These are phyloP conservation scores for Fusarium illudens DNA, from an alignment of 2,329 filamentous ascomycete genomes.

Conservation along the genomic window DNA sequence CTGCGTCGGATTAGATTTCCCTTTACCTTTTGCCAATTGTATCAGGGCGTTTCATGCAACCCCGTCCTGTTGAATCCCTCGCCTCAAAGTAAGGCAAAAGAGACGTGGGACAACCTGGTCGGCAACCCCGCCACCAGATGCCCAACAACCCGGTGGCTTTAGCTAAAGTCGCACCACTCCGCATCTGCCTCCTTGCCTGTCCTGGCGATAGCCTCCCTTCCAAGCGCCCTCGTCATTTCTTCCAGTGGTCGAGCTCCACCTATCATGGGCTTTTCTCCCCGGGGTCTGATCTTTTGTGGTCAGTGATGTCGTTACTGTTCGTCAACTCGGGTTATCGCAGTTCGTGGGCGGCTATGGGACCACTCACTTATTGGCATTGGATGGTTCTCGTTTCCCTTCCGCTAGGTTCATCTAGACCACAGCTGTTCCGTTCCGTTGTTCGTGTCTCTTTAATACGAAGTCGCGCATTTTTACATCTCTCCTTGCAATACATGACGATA, in stretches of 20 bases:
- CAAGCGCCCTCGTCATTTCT: slow-evolving; percentile 30
- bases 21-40: background rate
- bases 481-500: background rate
- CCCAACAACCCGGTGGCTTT: slow-evolving; percentile 24
- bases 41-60: background rate
- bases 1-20: background rate
- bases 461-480: background rate
- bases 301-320: slow-evolving; percentile 2
- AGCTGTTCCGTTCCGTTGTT: background rate
- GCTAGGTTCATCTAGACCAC: background rate
- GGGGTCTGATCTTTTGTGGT: slow-evolving; percentile 1
- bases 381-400: background rate
- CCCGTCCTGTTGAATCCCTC: background rate
- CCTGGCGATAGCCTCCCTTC: slow-evolving; percentile 28
- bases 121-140: slow-evolving; percentile 23
- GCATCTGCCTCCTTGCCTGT: slow-evolving; percentile 26
- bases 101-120: slow-evolving; percentile 5
- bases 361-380: background rate
- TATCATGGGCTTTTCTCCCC: slow-evolving; percentile 11
- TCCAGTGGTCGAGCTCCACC: slow-evolving; percentile 13
- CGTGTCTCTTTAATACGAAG: background rate
- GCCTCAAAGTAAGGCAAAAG: background rate
- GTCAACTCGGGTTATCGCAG: background rate
- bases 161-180: slow-evolving; percentile 29
- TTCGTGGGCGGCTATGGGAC: background rate